Percentiles rank a stretch among this genome's conserved stretches.
Conservation (phyloP, 768 basidiomycete genomes). For the Botryobasidium botryosum region DNA sequence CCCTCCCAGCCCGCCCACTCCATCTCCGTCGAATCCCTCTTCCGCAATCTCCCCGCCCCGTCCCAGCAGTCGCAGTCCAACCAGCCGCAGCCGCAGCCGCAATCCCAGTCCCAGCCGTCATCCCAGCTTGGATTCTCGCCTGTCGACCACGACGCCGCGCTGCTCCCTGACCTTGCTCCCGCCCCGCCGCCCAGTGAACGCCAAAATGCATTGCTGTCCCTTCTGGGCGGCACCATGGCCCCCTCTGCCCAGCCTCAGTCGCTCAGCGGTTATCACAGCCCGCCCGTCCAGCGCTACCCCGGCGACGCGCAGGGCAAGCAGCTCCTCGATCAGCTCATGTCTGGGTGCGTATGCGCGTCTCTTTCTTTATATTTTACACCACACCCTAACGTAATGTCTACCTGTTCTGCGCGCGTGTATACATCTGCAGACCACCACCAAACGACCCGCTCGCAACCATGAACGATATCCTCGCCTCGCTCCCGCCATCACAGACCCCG, state of each 20-base stretch:
- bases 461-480: background rate
- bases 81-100: slow-evolving; percentile 16
- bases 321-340: slow-evolving; percentile 65
- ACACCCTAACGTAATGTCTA: slow-evolving; percentile 14
- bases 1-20: too few relatives aligned
- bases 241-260: slow-evolving; percentile 18
- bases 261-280: slow-evolving; percentile 15
- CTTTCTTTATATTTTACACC: slow-evolving; percentile 3
- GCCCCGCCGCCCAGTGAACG: slow-evolving; percentile 35
- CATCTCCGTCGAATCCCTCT: slow-evolving; percentile 50
- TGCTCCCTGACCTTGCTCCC: slow-evolving; percentile 21
- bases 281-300: slow-evolving; percentile 16
- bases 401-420: slow-evolving; percentile 15
- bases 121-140: slow-evolving; percentile 24
- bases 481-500: slow-evolving; percentile 6
- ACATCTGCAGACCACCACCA: background rate
- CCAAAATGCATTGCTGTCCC: slow-evolving; percentile 58
- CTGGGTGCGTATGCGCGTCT: slow-evolving; percentile 37
- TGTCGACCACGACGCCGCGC: background rate
- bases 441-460: slow-evolving; percentile 1
- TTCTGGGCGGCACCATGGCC: slow-evolving; percentile 38
- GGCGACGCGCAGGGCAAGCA: slow-evolving; percentile 42
- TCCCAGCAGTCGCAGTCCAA: slow-evolving; percentile 18
- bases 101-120: slow-evolving; percentile 30
- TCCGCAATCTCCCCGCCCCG: slow-evolving; percentile 32